A percentile compares a stretch with the other conserved stretches of the same genome.
phyloP scores from a whole-genome alignment of 2,329 filamentous ascomycete genomes.

The Fusarium sp. region DNA sequence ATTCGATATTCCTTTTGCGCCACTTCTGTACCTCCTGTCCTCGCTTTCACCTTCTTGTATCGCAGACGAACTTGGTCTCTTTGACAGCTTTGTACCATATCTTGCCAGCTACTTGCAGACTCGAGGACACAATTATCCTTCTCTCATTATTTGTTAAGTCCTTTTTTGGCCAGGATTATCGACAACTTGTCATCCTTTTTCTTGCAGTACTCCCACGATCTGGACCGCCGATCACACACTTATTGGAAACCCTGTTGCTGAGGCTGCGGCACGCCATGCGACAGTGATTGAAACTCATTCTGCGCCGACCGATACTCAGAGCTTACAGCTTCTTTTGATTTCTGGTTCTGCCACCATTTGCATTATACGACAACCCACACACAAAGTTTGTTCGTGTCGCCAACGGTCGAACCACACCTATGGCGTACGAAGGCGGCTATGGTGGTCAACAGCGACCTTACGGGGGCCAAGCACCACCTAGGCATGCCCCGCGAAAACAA shows the following conservation, averaged over 20 bases:
- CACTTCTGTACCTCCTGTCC: not conserved
- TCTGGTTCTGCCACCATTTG: not conserved
- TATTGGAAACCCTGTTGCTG: conserved; percentile 31
- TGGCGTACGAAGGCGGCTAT: conserved; percentile 61
- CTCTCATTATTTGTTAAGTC: not conserved
- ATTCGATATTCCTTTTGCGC: conserved; percentile 4
- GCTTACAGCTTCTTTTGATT: not conserved
- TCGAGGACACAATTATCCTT: not conserved
- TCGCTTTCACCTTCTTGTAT: conserved; percentile 1
- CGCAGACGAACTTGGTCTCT: not conserved
- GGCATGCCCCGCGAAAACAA: conserved; percentile 50
- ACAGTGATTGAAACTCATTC: conserved; percentile 34
- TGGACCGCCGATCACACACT: conserved; percentile 34
- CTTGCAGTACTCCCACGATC: conserved; percentile 26
- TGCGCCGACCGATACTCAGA: conserved; percentile 20
- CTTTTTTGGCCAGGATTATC: conserved; percentile 11
- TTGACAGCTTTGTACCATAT: conserved; percentile 2
- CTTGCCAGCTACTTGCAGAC: conserved; percentile 3
- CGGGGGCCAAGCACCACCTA: conserved; percentile 54
- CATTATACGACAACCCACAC: not conserved
- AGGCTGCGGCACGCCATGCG: conserved; percentile 40
- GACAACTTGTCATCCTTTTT: conserved; percentile 9
- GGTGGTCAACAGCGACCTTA: conserved; percentile 58
- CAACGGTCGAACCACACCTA: conserved; percentile 37
- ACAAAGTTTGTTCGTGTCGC: not conserved